Base-by-base conservation (phyloP, 371 early-diverging fungal genomes). In the Umbelopsis sp. region DNA sequence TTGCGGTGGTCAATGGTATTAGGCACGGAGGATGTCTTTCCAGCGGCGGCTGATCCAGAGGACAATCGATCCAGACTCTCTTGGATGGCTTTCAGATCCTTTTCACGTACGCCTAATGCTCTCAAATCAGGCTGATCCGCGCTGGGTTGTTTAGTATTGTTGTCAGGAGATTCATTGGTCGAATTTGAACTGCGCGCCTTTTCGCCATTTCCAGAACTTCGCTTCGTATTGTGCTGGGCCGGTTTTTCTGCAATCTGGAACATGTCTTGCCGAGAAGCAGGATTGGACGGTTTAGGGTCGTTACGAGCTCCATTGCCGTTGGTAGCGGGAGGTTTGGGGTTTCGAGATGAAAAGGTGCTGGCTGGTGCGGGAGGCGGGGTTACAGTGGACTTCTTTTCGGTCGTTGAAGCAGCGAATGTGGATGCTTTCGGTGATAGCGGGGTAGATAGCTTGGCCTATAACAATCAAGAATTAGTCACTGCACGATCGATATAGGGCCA, bases 81-180 rank as follows among this genome's bases (percentile, higher is more conserved):
- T n/a, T 57, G 57, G 4, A 57, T 32, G 4, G 57, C 57, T 35
- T 57, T 57, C 12, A 57, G 18, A 57, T 57, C 57, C 57, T 57
- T 37, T n/a, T 57, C 57, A 6, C 35, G 29, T 11, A 57, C 57
- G 3, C 57, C 57, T 3, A 57, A 57, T 14, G 57, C 57, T 57
- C 57, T 37, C 18, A 57, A 35, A 57, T 57, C 57, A 16, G 57
- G 29, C 6, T 35, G 35, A 57, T 57, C 35, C 4, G 37, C 57
- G 3, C 14, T 11, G 3, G 57, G 37, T 18, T n/a, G 48, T 16
- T 18, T 16, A 16, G 57, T 6, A 3, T 6, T 35, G 14, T 9
- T 57, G 12, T n/a, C 16, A 2, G 35, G 35, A 18, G 57, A 57
- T 18, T 12, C 22, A 25, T 29, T 51, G 24, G 22, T 29, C 11